These are phyloP conservation scores for Pezicula carpinea DNA, from an alignment of 2,329 filamentous ascomycete genomes.

Conservation along the genomic window DNA sequence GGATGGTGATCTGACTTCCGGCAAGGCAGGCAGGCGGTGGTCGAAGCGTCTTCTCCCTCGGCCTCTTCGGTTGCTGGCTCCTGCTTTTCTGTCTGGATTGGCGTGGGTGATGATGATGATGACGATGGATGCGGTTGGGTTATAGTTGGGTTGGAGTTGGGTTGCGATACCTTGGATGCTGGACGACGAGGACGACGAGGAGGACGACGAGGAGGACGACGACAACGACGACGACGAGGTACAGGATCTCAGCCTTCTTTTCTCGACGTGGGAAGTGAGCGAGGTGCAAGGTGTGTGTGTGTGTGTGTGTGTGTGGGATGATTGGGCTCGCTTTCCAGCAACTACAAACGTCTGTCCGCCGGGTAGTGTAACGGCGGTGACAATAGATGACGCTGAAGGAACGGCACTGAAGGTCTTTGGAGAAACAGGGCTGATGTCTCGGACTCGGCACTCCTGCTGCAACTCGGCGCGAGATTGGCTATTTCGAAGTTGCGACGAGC, in stretches of 20 bases:
- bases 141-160: too few species aligned
- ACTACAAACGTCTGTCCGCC: too few species aligned
- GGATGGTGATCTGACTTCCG: background rate
- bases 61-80: too few species aligned
- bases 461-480: too few species aligned
- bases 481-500: too few species aligned
- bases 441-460: too few species aligned
- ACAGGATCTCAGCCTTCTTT: background rate
- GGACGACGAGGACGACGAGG: background rate
- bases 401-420: too few species aligned
- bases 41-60: constrained; percentile 2
- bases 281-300: background rate
- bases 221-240: background rate
- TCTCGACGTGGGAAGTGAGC: background rate
- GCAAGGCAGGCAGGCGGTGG: constrained; percentile 1
- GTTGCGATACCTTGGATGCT: too few species aligned
- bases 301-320: background rate
- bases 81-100: background rate
- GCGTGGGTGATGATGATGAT: background rate
- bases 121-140: background rate
- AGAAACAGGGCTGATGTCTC: too few species aligned
- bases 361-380: too few species aligned
- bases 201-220: background rate
- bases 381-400: too few species aligned
- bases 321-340: too few species aligned